Conservation (phyloP, 305 asterid genomes). For the Ajuga reptans region DNA sequence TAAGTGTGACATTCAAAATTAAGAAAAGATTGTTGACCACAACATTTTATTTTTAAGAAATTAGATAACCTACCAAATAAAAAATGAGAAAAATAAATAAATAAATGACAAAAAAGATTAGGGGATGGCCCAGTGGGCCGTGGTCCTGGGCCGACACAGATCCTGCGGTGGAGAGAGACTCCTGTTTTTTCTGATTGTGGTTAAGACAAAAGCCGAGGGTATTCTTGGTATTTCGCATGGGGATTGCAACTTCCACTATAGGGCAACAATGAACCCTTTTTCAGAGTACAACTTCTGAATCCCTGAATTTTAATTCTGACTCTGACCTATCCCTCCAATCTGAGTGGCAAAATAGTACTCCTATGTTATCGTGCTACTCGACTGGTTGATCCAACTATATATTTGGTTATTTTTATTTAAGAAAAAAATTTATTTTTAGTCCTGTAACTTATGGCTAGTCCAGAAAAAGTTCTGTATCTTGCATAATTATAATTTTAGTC, state of each 20-base stretch:
- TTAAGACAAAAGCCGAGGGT: conserved; percentile 22
- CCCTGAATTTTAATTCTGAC: conserved; percentile 22
- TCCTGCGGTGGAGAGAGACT: conserved; percentile 40
- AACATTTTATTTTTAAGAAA: background rate
- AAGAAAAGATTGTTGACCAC: conserved; percentile 29
- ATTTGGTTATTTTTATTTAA: too few relatives aligned
- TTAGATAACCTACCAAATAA: conserved; percentile 22
- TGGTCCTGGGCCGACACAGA: conserved; percentile 43
- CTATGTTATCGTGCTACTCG: too few relatives aligned
- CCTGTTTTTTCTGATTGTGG: conserved; percentile 22
- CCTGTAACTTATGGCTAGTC: too few relatives aligned
- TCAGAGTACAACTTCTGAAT: conserved; percentile 34
- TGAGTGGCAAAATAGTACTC: conserved; percentile 20
- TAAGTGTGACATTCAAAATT: conserved; percentile 13
- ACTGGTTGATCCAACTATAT: too few relatives aligned
- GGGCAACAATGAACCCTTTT: conserved; percentile 25
- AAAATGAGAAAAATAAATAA: background rate
- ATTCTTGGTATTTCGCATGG: conserved; percentile 2
- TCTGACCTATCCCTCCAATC: conserved; percentile 24
- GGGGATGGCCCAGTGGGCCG: conserved; percentile 39
- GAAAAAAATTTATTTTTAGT: too few relatives aligned
- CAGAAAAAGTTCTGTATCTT: too few relatives aligned
- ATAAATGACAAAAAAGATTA: conserved; percentile 21
- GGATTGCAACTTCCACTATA: conserved; percentile 30
- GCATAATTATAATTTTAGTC: too few relatives aligned